Base-by-base conservation (phyloP, 768 basidiomycete species). In the Pleurotus ostreatus region DNA sequence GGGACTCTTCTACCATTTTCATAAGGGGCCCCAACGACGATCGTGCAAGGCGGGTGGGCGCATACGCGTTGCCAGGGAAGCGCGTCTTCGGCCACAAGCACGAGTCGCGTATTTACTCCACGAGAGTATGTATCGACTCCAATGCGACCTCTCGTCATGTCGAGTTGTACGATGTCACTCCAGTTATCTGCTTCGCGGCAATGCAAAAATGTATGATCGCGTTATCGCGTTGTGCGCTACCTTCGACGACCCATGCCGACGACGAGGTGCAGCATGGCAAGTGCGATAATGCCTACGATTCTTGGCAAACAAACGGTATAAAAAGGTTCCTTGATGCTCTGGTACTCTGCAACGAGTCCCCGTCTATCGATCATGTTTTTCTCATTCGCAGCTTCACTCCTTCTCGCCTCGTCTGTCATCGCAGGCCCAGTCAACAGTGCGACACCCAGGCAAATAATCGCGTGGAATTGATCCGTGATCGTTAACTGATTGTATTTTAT, bases 391-490 rank as follows among this genome's bases (percentile, higher is more conserved):
- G 51, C 51, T n/a, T 18, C 71, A 40, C 51, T 74, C 30, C 62
- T 74, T 44, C 60, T 65, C 37, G 64, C 61, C n/a, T 60, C 66
- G 38, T 53, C 60, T 12, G 67, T 68, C 9, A 52, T 71, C 37
- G 73, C 68, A 9, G 59, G 61, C 15, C 68, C 71, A 5, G 63
- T 59, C 25, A 39, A 55, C 43, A 46, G 66, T 15, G 37, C 11
- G 39, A 53, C 51, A 11, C 53, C 65, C 65, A 55, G 30, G 58
- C 15, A 63, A 62, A 22, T 37, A 40, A 9, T 51, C 37, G 41
- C 41, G 6, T 56, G 6, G 49, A 56, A 23, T 69, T 66, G 9
- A 16, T 40, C 46, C 13, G 37, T 41, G 7, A 41, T 13, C 20
- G 4, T 15, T 16, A 13, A 22, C 51, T 46, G 26, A 40, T 26